These are phyloP conservation scores for Plectosphaerella plurivora DNA, from an alignment of 2,329 filamentous ascomycete species.

Conservation along the genomic window DNA sequence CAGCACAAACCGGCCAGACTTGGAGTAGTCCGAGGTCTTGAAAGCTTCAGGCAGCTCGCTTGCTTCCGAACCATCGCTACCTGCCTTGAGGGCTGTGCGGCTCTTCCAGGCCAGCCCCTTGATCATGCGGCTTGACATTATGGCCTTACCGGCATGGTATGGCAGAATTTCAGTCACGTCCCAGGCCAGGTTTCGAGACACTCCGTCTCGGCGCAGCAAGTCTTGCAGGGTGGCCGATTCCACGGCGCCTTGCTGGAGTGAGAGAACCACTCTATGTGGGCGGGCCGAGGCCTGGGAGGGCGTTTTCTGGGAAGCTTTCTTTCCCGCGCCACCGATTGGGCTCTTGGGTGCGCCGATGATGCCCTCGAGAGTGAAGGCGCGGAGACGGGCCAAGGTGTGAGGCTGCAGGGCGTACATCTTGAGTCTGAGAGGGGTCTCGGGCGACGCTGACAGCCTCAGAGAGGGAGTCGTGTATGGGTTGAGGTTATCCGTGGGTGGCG, in stretches of 20 bases:
- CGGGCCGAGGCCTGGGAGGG: not conserved
- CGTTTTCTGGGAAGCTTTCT: not conserved
- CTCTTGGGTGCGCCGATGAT: constrained; percentile 2
- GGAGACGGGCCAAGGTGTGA: constrained; percentile 22
- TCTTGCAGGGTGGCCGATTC: constrained; percentile 21
- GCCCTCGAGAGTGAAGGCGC: constrained; percentile 8
- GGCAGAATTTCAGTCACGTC: constrained; percentile 11
- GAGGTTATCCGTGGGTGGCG: constrained; percentile 6
- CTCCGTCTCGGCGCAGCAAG: constrained; percentile 38
- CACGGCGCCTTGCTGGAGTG: constrained; percentile 26
- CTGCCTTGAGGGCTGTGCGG: not conserved
- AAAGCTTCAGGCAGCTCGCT: too few species aligned
- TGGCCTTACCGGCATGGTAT: constrained; percentile 1
- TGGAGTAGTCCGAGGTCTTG: not conserved
- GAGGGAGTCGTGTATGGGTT: too few species aligned
- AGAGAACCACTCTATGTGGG: constrained; percentile 27
- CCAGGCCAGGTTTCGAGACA: constrained; percentile 23
- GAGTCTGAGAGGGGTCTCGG: constrained; percentile 18
- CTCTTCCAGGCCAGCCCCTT: too few species aligned
- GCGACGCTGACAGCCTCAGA: constrained; percentile 13
- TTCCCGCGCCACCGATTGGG: not conserved
- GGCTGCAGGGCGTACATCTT: constrained; percentile 5
- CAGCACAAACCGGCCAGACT: constrained; percentile 24
- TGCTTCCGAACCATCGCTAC: too few species aligned
- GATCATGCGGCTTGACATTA: too few species aligned